Evolutionary conservation across 495 filamentous ascomycete species (phyloP).

Genomic region (Sphaerosporella brunnea): DNA sequence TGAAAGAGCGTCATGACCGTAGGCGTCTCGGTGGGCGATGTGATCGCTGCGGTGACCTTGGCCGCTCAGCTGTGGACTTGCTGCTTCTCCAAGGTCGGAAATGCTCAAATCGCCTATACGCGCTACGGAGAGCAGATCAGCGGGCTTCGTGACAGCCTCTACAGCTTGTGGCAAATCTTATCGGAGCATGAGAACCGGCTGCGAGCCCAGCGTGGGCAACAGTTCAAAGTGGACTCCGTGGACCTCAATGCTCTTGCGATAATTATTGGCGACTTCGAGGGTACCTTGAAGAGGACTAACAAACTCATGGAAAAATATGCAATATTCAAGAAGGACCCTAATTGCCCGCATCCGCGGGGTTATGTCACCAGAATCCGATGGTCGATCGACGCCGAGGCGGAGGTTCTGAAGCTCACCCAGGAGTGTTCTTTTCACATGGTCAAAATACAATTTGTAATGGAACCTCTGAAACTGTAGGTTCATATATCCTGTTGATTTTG

Average conservation of each 20-base stretch:
- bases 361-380: slow-evolving; percentile 1
- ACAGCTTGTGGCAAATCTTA: neutral
- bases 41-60: neutral
- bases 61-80: neutral
- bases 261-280: slow-evolving; percentile 4
- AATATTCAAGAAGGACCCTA: neutral
- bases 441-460: slow-evolving; percentile 4
- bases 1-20: neutral
- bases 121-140: neutral
- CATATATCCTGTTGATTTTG: no score
- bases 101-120: neutral
- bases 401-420: slow-evolving; percentile 1
- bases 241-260: neutral
- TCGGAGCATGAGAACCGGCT: neutral
- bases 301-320: neutral
- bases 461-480: slow-evolving; percentile 4
- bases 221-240: neutral
- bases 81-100: neutral
- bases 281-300: neutral
- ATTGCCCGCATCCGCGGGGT: neutral
- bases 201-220: neutral
- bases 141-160: neutral
- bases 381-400: neutral
- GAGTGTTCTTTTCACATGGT: slow-evolving; percentile 1
- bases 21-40: neutral